Evolutionary conservation across 1,284 basidiomycete genomes (phyloP), one percentile per base, ranked within the genome.

Genomic region (Tilletia setariae): DNA sequence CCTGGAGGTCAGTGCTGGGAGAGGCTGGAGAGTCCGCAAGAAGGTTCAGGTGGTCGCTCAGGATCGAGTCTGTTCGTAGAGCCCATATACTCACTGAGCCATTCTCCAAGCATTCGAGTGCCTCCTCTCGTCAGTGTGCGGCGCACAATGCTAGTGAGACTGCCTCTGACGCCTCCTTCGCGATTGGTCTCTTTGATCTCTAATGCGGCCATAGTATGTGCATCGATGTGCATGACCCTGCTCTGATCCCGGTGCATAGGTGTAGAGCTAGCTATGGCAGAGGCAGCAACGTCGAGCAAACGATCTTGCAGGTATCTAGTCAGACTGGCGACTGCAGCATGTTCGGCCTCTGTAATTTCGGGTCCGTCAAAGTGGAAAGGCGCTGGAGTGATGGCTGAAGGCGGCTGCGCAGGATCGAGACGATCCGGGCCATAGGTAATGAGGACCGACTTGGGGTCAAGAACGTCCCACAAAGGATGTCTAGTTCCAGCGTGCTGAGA

Each of bases 61-160:
- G 63, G n/a, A 64, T 40, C n/a, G n/a, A n/a, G n/a, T 16, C 6
- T 25, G 11, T 9, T 23, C 6, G 62, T n/a, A n/a, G 21, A 19
- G n/a, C 3, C 4, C 16, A 28, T 62, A 32, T 2, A 67, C 70
- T 46, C 70, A 71, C 71, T 73, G 0, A 82, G 73, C 78, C 78
- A 82, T 32, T 80, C 74, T 8, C 69, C 70, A 16, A 80, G 69
- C 1, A 82, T 64, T 0, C 80, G 73, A 2, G 80, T 70, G 6
- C 80, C 80, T 35, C 79, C 80, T 25, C 72, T 73, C 3, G 78
- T 81, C 15, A 81, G 71, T 15, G 80, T 79, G 13, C 80, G 75
- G 2, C 80, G 76, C 30, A 81, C 64, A 30, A 73, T 74, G 35
- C 73, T 76, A 25, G 74, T 65, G 9, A 82, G 70, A 47, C 76